Conservation (phyloP, 345 rosid species). For the Alliaria petiolata region DNA sequence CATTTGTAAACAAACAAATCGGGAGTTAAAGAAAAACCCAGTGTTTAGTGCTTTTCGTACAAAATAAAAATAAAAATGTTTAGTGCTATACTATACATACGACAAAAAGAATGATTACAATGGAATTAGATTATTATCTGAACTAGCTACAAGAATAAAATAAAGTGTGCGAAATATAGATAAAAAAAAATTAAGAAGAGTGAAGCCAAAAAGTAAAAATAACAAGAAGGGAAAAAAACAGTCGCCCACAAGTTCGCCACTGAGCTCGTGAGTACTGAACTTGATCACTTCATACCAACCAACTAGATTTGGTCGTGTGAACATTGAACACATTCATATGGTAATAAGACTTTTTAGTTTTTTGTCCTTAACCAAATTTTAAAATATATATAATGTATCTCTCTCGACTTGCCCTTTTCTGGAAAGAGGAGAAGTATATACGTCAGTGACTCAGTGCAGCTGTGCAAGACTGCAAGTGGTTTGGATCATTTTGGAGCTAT, state of each 20-base stretch:
- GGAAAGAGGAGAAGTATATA: neutral
- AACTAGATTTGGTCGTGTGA: constrained; percentile 8
- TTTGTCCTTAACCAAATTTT: neutral
- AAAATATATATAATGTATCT: neutral
- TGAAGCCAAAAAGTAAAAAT: neutral
- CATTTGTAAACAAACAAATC: no score
- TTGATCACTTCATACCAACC: neutral
- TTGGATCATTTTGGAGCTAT: neutral
- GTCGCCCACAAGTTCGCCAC: neutral
- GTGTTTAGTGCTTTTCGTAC: no score
- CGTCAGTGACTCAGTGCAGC: neutral
- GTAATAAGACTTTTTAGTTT: neutral
- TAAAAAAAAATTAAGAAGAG: neutral
- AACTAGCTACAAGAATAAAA: no score
- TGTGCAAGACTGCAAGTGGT: neutral
- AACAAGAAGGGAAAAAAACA: neutral
- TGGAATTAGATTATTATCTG: no score
- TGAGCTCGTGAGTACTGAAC: constrained; percentile 20
- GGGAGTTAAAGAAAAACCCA: no score
- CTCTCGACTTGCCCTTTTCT: neutral
- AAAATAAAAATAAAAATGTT: no score
- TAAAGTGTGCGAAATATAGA: neutral
- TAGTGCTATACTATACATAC: no score
- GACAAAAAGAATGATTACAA: no score
- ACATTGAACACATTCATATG: neutral